Conservation (phyloP, 331 rosid species). For the Prunus yedoensis region DNA sequence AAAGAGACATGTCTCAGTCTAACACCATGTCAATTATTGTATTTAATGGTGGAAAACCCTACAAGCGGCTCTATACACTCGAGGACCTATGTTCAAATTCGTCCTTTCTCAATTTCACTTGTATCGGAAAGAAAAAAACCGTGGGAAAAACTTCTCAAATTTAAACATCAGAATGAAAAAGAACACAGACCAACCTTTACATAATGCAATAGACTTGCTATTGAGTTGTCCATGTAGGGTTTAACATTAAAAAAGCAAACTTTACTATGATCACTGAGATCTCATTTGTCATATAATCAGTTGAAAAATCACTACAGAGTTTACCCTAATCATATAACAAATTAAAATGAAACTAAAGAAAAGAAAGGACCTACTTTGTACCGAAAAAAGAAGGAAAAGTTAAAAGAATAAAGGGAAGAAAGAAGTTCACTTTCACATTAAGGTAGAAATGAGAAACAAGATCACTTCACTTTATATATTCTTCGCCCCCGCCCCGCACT, state of each 20-base stretch:
- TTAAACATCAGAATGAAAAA: too few species aligned
- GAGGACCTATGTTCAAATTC: fast-evolving
- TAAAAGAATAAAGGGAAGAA: neutral
- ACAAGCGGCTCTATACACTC: fast-evolving
- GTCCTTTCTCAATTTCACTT: fast-evolving
- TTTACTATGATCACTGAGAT: too few species aligned
- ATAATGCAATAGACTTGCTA: too few species aligned
- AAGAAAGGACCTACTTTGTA: neutral
- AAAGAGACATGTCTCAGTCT: too few species aligned
- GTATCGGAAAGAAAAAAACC: fast-evolving
- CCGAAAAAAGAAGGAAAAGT: neutral
- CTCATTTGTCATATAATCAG: too few species aligned
- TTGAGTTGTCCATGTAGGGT: too few species aligned
- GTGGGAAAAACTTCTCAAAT: too few species aligned
- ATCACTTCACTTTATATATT: neutral
- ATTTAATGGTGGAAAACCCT: too few species aligned
- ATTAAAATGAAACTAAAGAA: neutral
- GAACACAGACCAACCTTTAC: too few species aligned
- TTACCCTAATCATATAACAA: neutral
- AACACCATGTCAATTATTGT: too few species aligned
- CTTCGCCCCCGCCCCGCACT: neutral
- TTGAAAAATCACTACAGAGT: neutral
- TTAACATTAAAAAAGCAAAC: too few species aligned
- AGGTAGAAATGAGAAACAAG: neutral
- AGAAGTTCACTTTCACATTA: neutral